phyloP scores from a whole-genome alignment of 345 rosid species.

The Eucalyptus tenuipes region DNA sequence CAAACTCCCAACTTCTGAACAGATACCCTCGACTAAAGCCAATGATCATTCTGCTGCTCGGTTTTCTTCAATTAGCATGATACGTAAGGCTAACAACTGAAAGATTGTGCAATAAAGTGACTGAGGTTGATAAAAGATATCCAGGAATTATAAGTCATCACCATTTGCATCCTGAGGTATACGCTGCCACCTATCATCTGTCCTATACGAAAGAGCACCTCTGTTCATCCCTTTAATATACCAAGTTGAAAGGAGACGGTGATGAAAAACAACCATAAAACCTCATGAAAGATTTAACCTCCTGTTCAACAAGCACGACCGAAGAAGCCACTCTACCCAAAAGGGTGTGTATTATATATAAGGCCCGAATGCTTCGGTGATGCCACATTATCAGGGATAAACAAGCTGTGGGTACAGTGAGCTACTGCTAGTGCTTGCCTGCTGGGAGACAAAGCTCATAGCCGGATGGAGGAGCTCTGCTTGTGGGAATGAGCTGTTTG shows the following conservation, averaged over 20 bases:
- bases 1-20: background rate
- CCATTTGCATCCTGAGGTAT: constrained; percentile 11
- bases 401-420: constrained; percentile 20
- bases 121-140: constrained; percentile 13
- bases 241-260: constrained; percentile 13
- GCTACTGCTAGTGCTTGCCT: constrained; percentile 48
- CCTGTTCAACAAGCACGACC: constrained; percentile 11
- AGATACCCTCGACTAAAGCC: background rate
- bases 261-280: constrained; percentile 26
- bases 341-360: constrained; percentile 4
- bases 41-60: background rate
- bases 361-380: background rate
- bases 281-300: constrained; percentile 21
- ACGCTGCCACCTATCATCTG: constrained; percentile 29
- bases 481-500: background rate
- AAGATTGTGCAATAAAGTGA: background rate
- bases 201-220: constrained; percentile 39
- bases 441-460: constrained; percentile 17
- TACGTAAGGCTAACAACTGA: background rate
- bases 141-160: constrained; percentile 6
- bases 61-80: background rate
- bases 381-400: constrained; percentile 14
- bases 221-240: constrained; percentile 19
- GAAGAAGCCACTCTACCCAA: constrained; percentile 1
- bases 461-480: constrained; percentile 28